Evolutionary conservation across 345 rosid genomes (phyloP).

Genomic region (Reutealis trisperma): DNA sequence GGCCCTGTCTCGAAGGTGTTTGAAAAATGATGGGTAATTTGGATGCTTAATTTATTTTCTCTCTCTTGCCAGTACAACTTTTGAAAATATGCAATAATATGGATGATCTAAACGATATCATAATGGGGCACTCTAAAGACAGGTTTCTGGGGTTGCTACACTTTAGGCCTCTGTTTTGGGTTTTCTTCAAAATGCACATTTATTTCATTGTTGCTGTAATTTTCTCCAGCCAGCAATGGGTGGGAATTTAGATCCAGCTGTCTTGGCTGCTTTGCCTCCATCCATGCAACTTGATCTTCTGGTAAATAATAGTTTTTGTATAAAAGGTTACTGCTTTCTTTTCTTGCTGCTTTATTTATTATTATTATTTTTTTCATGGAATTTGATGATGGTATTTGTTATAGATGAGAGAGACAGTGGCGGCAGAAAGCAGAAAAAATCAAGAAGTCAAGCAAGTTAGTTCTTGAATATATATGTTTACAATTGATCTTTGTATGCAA

Average conservation of each 20-base stretch:
- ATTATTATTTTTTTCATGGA: slow-evolving; percentile 13
- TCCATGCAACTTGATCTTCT: slow-evolving; percentile 93
- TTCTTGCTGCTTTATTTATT: background rate
- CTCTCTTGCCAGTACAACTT: background rate
- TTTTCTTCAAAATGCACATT: background rate
- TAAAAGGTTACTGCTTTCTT: background rate
- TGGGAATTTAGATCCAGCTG: slow-evolving; percentile 77
- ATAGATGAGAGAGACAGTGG: slow-evolving; percentile 88
- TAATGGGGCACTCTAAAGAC: background rate
- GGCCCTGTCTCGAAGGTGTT: background rate
- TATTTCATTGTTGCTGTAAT: background rate
- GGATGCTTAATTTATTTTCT: background rate
- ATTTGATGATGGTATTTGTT: slow-evolving; percentile 12
- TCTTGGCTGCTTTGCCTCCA: slow-evolving; percentile 86
- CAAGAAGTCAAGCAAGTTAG: slow-evolving; percentile 86
- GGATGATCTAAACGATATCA: background rate
- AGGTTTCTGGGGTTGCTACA: no score
- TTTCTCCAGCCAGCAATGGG: slow-evolving; percentile 56
- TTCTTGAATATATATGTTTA: background rate
- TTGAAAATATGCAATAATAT: background rate
- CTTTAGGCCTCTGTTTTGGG: background rate
- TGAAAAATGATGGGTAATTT: background rate
- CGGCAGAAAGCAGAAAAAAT: slow-evolving; percentile 91
- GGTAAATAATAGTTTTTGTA: slow-evolving; percentile 20
- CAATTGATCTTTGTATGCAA: background rate